Evolutionary conservation across 352 stramenopile genomes (phyloP).

Genomic region (Globisporangium emineosum): DNA sequence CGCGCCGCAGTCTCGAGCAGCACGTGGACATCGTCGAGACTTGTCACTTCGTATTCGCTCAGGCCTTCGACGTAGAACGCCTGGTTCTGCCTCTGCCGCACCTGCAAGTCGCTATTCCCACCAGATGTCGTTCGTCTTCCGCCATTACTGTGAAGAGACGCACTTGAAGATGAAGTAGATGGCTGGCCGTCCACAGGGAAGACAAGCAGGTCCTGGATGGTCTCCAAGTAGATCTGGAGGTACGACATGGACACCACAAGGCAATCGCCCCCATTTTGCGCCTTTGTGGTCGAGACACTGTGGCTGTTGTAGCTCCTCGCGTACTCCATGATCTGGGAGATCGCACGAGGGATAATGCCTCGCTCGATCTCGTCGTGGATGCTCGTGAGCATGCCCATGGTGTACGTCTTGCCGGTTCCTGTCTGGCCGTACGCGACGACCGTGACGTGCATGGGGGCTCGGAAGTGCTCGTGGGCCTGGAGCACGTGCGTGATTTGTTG

Average conservation of each 20-base stretch:
- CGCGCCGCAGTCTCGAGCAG: conserved; percentile 43
- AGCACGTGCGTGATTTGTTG: conserved; percentile 44
- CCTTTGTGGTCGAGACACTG: neutral
- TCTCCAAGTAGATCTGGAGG: conserved; percentile 78
- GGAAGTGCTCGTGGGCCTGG: conserved; percentile 17
- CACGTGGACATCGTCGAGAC: conserved; percentile 41
- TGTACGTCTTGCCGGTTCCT: conserved; percentile 75
- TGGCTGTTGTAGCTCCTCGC: conserved; percentile 18
- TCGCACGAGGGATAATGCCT: conserved; percentile 62
- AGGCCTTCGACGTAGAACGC: conserved; percentile 63
- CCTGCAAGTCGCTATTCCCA: conserved; percentile 31
- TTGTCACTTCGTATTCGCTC: conserved; percentile 46
- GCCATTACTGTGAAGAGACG: neutral
- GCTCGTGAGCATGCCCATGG: conserved; percentile 64
- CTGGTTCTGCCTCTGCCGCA: conserved; percentile 40
- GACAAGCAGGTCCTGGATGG: conserved; percentile 56
- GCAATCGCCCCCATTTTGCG: neutral
- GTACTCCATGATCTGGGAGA: conserved; percentile 49
- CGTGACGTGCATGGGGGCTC: conserved; percentile 33
- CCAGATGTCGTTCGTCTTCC: neutral
- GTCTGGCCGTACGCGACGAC: conserved; percentile 73
- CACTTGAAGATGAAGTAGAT: neutral
- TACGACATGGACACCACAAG: conserved; percentile 50
- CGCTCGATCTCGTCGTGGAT: conserved; percentile 27
- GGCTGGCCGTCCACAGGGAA: conserved; percentile 15